phyloP scores from a whole-genome alignment of 2,329 filamentous ascomycete species.

The Fusarium oxysporum region DNA sequence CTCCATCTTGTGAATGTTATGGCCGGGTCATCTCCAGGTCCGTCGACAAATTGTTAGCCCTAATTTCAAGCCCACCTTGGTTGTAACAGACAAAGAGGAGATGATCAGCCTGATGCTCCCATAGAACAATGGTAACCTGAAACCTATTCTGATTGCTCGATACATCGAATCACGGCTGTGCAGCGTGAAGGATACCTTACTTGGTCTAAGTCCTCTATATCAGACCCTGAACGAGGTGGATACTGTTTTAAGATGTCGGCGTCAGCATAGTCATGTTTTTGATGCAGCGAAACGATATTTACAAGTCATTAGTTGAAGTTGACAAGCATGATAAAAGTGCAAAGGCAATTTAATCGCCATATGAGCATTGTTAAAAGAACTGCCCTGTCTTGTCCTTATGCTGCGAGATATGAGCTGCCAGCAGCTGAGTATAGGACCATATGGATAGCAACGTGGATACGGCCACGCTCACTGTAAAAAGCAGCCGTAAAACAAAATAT shows the following conservation, averaged over 20 bases:
- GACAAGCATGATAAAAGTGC: neutral
- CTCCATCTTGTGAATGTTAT: neutral
- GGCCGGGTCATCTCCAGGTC: constrained; percentile 18
- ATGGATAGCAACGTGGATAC: neutral
- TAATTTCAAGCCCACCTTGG: neutral
- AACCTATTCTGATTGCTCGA: neutral
- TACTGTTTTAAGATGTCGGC: neutral
- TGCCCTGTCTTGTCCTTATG: neutral
- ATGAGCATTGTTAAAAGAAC: neutral
- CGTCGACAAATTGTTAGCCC: neutral
- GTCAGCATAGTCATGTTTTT: neutral
- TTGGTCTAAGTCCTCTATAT: neutral
- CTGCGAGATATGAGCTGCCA: neutral
- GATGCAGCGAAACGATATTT: neutral
- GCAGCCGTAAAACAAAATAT: neutral
- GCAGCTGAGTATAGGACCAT: neutral
- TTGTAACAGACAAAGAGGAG: neutral
- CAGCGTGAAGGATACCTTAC: neutral
- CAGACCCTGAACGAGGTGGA: neutral
- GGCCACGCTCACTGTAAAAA: neutral
- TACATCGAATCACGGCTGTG: neutral
- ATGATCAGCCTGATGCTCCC: neutral
- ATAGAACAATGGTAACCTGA: neutral
- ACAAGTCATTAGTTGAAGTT: neutral
- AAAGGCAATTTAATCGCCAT: neutral